phyloP scores from a whole-genome alignment of 352 stramenopile species.

The Phytophthora europaea region DNA sequence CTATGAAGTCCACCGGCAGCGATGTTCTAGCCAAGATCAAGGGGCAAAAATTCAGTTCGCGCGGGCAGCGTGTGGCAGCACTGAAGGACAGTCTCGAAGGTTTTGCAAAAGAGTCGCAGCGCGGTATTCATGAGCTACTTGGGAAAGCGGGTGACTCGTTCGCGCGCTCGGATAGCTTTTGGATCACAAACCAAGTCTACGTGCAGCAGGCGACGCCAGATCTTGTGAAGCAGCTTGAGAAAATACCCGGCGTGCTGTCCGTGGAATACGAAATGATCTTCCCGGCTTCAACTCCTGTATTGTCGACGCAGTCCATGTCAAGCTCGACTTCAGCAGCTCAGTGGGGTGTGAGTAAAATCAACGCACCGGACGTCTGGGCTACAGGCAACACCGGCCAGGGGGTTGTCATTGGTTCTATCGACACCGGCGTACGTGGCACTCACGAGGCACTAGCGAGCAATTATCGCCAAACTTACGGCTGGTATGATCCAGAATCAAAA shows the following conservation, averaged over 20 bases:
- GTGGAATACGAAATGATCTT: constrained; percentile 56
- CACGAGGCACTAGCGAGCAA: constrained; percentile 57
- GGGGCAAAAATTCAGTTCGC: constrained; percentile 46
- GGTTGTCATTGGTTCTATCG: constrained; percentile 69
- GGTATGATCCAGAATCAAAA: constrained; percentile 65
- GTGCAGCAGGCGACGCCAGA: constrained; percentile 53
- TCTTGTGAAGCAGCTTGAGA: constrained; percentile 57
- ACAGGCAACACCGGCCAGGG: constrained; percentile 60
- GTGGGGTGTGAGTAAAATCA: constrained; percentile 65
- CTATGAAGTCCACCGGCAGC: constrained; percentile 48
- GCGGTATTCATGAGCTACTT: constrained; percentile 38
- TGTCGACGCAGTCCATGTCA: constrained; percentile 45
- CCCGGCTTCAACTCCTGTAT: constrained; percentile 37
- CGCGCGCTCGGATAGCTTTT: constrained; percentile 52
- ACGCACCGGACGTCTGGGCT: constrained; percentile 56
- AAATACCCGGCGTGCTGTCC: constrained; percentile 47
- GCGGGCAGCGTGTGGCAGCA: constrained; percentile 36
- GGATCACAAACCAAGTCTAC: constrained; percentile 74
- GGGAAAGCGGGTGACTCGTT: constrained; percentile 34
- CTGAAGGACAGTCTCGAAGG: constrained; percentile 48
- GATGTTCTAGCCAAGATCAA: constrained; percentile 44
- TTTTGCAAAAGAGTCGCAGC: constrained; percentile 50
- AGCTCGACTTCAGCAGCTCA: constrained; percentile 43
- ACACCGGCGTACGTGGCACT: constrained; percentile 62
- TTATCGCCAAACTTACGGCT: constrained; percentile 57